Evolutionary conservation across 139 green algal genomes (phyloP), one percentile per base, ranked within the genome.

Genomic region (Dunaliella sp.): DNA sequence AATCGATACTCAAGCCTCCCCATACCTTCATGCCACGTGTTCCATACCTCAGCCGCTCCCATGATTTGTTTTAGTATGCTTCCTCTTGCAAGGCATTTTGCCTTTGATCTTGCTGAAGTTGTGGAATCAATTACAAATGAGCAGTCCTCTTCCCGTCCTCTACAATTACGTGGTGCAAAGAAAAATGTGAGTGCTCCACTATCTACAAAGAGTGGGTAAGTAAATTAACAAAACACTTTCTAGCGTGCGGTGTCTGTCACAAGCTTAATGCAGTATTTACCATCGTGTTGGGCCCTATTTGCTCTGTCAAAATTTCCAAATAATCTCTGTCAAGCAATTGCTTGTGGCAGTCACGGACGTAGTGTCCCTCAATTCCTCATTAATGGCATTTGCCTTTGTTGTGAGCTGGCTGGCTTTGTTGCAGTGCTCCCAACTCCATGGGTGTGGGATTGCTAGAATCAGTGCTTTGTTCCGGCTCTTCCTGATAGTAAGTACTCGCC

Each of bases 351-450:
- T 86, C 38, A 33, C 30, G 30, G 1, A 7, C 30, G 31, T 38
- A 77, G 83, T 87, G 83, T 1, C 75, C 75, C 1, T 0, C 24
- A 1, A n/a, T n/a, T 7, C 83, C 75, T 33, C 83, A 87, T 36
- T 78, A 38, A 37, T 82, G 74, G 37, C 74, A 87, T 26, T 26
- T 74, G 26, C 33, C 32, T 38, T 38, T 31, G 2, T 82, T 34
- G 35, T 26, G 33, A 24, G 2, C 31, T 31, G 12, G 21, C 2
- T 1, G 2, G 1, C 28, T 35, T 79, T 36, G 36, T 35, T 32
- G 30, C 24, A 33, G 21, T 7, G 48, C 72, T 26, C 83, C 83
- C 0, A 86, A 25, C 34, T 86, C 83, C 83, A 86, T 86, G 34
- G 83, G 83, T 74, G n/a, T 31, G 1, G 83, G 65, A 33, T 59